Conservation (phyloP, 768 basidiomycete species). For the Agrocybe chaxingu region DNA sequence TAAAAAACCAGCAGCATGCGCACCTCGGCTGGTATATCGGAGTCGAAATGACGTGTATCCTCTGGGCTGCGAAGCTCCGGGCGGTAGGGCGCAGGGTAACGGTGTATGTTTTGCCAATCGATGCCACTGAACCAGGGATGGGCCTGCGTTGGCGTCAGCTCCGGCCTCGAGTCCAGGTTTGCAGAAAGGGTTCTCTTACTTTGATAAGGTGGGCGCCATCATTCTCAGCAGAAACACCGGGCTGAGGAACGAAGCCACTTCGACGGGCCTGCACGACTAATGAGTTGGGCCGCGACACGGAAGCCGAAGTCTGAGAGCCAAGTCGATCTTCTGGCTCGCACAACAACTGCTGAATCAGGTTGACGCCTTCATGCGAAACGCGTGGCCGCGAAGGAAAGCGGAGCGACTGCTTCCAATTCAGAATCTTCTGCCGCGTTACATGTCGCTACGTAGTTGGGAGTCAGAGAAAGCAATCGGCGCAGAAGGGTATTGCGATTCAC, state of each 20-base stretch:
- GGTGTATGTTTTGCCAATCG: conserved; percentile 86
- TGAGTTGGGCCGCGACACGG: conserved; percentile 73
- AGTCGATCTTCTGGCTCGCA: conserved; percentile 96
- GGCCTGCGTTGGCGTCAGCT: conserved; percentile 38
- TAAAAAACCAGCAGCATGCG: conserved; percentile 22
- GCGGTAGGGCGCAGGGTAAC: conserved; percentile 81
- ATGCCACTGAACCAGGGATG: conserved; percentile 92
- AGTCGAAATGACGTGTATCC: conserved; percentile 94
- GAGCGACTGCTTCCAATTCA: conserved; percentile 90
- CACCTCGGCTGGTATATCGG: conserved; percentile 91
- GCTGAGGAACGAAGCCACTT: conserved; percentile 62
- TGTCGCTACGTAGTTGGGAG: conserved; percentile 58
- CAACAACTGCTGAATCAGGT: conserved; percentile 83
- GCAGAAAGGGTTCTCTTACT: conserved; percentile 35
- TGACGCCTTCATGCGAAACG: conserved; percentile 83
- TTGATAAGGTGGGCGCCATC: conserved; percentile 94
- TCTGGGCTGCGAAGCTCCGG: conserved; percentile 79
- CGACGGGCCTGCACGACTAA: conserved; percentile 71
- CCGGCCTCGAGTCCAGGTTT: conserved; percentile 8
- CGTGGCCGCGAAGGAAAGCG: conserved; percentile 82
- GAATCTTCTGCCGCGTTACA: conserved; percentile 93
- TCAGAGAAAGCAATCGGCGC: conserved; percentile 11
- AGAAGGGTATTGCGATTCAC: conserved; percentile 39
- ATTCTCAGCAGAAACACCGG: conserved; percentile 44
- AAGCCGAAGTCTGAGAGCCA: conserved; percentile 68